Conservation (phyloP, 2,329 filamentous ascomycete genomes). For the Colletotrichum caudatum region DNA sequence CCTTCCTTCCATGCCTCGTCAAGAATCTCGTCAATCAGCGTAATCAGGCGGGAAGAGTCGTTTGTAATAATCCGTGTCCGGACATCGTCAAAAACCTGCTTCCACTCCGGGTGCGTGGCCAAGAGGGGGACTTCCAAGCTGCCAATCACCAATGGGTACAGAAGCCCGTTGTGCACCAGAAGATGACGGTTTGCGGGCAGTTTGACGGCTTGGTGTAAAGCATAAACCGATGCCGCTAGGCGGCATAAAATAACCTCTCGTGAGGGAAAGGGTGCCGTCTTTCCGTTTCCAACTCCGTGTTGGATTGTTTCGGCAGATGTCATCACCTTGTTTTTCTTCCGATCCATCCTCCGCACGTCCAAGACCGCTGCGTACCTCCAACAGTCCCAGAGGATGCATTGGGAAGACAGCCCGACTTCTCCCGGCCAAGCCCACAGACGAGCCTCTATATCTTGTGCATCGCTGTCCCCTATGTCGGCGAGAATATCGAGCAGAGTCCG, state of each 20-base stretch:
- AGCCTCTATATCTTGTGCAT: slow-evolving; percentile 38
- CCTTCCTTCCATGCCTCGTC: slow-evolving; percentile 34
- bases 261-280: slow-evolving; percentile 2
- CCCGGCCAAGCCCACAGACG: slow-evolving; percentile 45
- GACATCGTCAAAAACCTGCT: slow-evolving; percentile 31
- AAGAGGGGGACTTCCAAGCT: slow-evolving; percentile 46
- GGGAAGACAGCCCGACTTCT: slow-evolving; percentile 45
- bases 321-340: not conserved
- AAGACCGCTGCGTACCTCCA: slow-evolving; percentile 46
- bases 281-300: not conserved
- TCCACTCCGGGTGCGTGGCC: slow-evolving; percentile 39
- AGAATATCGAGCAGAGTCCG: slow-evolving; percentile 47
- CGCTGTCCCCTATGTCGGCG: slow-evolving; percentile 38
- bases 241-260: slow-evolving; percentile 45
- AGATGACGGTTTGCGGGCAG: slow-evolving; percentile 41
- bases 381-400: slow-evolving; percentile 48
- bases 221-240: slow-evolving; percentile 46
- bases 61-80: slow-evolving; percentile 16
- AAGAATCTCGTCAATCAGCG: slow-evolving; percentile 24
- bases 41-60: slow-evolving; percentile 25
- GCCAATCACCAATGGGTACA: slow-evolving; percentile 46
- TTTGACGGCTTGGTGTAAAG: slow-evolving; percentile 40
- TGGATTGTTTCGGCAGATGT: not conserved
- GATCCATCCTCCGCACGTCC: slow-evolving; percentile 39
- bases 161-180: slow-evolving; percentile 46